phyloP scores from a whole-genome alignment of 2,329 filamentous ascomycete species.

The Colletotrichum aenigma region DNA sequence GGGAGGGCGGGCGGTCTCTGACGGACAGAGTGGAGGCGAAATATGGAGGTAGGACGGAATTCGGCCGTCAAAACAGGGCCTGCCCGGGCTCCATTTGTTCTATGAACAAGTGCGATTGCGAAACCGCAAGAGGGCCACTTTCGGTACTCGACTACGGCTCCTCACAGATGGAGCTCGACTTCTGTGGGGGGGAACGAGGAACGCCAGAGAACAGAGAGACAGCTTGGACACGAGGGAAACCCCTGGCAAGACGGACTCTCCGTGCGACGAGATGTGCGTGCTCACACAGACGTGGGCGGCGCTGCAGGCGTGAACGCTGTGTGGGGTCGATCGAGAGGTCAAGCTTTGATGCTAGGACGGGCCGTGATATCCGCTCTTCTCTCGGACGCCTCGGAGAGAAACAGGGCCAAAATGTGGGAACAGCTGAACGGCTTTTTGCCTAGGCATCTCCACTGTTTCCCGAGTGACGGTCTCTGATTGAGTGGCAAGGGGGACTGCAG shows the following conservation, averaged over 20 bases:
- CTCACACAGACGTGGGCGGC: not conserved
- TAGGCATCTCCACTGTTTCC: not conserved
- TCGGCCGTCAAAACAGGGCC: not conserved
- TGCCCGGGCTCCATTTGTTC: not conserved
- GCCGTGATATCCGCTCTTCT: not conserved
- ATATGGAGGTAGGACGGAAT: slow-evolving; percentile 1
- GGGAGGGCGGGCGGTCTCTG: not conserved
- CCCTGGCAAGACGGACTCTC: not conserved
- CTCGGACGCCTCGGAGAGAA: slow-evolving; percentile 14
- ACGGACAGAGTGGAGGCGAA: not conserved
- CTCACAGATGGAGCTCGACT: not conserved
- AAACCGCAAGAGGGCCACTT: not conserved
- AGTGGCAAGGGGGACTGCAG: not conserved
- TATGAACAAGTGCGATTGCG: not conserved
- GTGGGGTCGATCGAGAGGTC: slow-evolving; percentile 3
- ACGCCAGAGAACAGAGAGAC: not conserved
- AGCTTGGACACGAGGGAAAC: not conserved
- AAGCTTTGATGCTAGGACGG: slow-evolving; percentile 18
- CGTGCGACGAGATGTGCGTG: not conserved
- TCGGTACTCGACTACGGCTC: not conserved
- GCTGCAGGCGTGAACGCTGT: not conserved
- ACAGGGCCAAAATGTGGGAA: not conserved
- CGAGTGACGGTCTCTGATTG: not conserved
- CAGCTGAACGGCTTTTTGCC: not conserved
- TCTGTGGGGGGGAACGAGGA: not conserved